Evolutionary conservation across 2,329 filamentous ascomycete species (phyloP), one percentile per base, ranked within the genome.

Genomic region (Eutypa lata): DNA sequence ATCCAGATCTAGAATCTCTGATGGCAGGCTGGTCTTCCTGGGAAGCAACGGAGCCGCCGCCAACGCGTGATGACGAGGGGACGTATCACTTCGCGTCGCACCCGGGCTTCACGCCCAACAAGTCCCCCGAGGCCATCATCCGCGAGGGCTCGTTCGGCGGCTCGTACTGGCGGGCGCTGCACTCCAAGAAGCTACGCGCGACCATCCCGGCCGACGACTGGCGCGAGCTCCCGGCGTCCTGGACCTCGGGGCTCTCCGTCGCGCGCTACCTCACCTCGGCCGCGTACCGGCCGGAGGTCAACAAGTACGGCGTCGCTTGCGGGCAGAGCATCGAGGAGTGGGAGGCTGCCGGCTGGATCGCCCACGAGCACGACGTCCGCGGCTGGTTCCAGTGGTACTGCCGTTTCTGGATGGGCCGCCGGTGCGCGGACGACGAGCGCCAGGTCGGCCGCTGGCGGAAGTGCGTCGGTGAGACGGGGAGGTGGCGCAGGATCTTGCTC

Each of bases 381-480:
- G 79, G 79, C 6, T 83, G 78, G 79, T 81, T 81, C 57, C 79
- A 82, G 60, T 82, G 79, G 79, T 82, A 81, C 60, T 75, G 73
- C 47, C 72, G 78, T 0, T 81, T 81, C 62, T 81, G 75, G 64
- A 69, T 68, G 21, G 78, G 79, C 0, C 60, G 79, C 38, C 64
- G 79, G 24, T 79, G 78, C 56, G 75, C 71, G 0, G 78, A 81
- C 49, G 79, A 81, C 56, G 77, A 75, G 33, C 68, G 78, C 52
- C 79, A 82, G 65, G 70, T 81, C 6, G 68, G 69, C 5, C 58
- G 80, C 50, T 82, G 80, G 80, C 69, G 65, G 60, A 76, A 73
- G 53, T 82, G 79, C 61, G 78, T 80, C 7, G 79, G 79, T 0
- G 68, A 73, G 58, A 77, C 68, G 10, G 79, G 79, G 0, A 63